Conservation (phyloP, 345 rosid genomes). For the Erysimum cheiranthoides region DNA sequence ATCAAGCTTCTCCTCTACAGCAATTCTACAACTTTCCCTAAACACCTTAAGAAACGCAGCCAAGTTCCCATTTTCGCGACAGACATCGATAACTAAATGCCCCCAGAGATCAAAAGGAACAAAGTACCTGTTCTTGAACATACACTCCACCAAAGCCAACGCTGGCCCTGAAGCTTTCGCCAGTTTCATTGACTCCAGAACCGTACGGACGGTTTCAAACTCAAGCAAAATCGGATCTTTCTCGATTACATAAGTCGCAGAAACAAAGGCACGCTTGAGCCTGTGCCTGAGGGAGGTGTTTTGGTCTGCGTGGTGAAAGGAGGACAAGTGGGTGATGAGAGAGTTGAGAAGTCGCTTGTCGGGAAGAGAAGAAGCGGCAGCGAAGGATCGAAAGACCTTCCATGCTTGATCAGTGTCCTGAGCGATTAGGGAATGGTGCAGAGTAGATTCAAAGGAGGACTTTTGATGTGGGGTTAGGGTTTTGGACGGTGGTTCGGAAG, state of each 20-base stretch:
- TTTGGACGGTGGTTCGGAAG: slow-evolving; percentile 46
- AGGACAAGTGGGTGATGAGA: slow-evolving; percentile 64
- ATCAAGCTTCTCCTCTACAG: slow-evolving; percentile 71
- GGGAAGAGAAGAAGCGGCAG: slow-evolving; percentile 60
- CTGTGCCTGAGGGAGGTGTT: slow-evolving; percentile 52
- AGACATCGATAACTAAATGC: slow-evolving; percentile 54
- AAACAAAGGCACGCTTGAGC: slow-evolving; percentile 91
- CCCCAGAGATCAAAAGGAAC: slow-evolving; percentile 85
- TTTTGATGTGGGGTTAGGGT: slow-evolving; percentile 54
- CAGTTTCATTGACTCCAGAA: slow-evolving; percentile 64
- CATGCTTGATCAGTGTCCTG: slow-evolving; percentile 70
- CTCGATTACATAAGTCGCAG: slow-evolving; percentile 69
- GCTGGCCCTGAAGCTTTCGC: slow-evolving; percentile 70
- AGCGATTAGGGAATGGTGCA: slow-evolving; percentile 59
- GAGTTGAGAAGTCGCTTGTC: slow-evolving; percentile 64
- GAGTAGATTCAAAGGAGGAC: slow-evolving; percentile 55
- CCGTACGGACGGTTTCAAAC: slow-evolving; percentile 54
- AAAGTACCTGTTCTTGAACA: slow-evolving; percentile 80
- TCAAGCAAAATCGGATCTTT: slow-evolving; percentile 63
- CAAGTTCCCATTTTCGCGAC: slow-evolving; percentile 53
- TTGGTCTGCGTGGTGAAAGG: neutral
- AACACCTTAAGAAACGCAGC: slow-evolving; percentile 65
- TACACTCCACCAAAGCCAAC: slow-evolving; percentile 68
- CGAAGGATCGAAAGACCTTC: slow-evolving; percentile 74
- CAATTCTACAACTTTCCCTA: slow-evolving; percentile 66